Percentiles rank a stretch among this genome's conserved stretches.
Conservation (phyloP, 1,284 basidiomycete genomes). For the Rhodotorula sp. region DNA sequence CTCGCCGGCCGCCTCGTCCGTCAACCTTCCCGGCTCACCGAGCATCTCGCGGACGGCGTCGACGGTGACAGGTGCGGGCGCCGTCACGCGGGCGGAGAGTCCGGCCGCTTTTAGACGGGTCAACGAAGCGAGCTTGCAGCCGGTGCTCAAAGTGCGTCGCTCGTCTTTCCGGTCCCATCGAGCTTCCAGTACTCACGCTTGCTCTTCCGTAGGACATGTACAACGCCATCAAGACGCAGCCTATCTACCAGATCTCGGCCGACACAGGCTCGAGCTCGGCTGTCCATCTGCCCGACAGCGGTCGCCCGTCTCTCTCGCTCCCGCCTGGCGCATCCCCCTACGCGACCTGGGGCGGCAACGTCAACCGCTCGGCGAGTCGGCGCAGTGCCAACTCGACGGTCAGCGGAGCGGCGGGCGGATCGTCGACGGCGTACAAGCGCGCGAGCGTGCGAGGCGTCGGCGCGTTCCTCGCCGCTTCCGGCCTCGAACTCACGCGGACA, state of each 20-base stretch:
- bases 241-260: conserved; percentile 75
- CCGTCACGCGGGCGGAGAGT: neutral
- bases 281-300: neutral
- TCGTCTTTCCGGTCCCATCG: conserved; percentile 2
- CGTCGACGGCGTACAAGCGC: conserved; percentile 38
- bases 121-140: conserved; percentile 75
- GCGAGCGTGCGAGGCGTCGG: conserved; percentile 45
- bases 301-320: conserved; percentile 21
- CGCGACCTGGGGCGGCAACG: conserved; percentile 34
- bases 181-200: neutral
- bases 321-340: conserved; percentile 38
- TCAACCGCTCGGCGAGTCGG: conserved; percentile 38
- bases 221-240: conserved; percentile 80
- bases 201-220: conserved; percentile 72
- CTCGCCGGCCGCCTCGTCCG: conserved; percentile 5
- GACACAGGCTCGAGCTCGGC: conserved; percentile 7
- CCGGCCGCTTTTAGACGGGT: neutral
- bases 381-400: conserved; percentile 32
- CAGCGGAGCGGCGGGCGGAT: conserved; percentile 4
- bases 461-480: conserved; percentile 40
- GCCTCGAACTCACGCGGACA: conserved; percentile 36
- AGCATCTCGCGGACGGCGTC: neutral
- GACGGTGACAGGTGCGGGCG: neutral
- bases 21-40: neutral
- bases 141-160: conserved; percentile 68